A percentile compares a stretch with the other conserved stretches of the same genome.
Conservation (phyloP, 2,329 filamentous ascomycete genomes). For the Cladosporium sp. region DNA sequence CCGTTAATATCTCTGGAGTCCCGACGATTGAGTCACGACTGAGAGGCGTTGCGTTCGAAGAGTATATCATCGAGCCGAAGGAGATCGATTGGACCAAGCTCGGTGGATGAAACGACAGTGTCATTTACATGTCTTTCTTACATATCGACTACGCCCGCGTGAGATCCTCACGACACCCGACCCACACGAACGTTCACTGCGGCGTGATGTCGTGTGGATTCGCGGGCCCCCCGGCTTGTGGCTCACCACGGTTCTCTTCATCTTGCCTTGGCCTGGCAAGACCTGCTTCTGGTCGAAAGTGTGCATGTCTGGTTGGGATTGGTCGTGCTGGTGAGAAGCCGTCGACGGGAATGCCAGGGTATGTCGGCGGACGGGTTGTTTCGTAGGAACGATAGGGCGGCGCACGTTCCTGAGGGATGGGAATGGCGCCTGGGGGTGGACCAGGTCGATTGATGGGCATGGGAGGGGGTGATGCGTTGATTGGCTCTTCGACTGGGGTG, state of each 20-base stretch:
- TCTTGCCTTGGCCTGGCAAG: slow-evolving; percentile 23
- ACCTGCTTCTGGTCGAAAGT: slow-evolving; percentile 18
- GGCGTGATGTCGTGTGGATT: background rate
- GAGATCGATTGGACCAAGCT: slow-evolving; percentile 3
- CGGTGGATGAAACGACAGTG: background rate
- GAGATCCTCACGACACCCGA: background rate
- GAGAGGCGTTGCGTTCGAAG: slow-evolving; percentile 29
- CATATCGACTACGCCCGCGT: background rate
- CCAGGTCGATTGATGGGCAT: background rate
- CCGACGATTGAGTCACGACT: slow-evolving; percentile 10
- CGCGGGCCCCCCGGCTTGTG: slow-evolving; percentile 21
- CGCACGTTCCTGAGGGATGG: background rate
- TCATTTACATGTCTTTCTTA: background rate
- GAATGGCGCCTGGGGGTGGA: background rate
- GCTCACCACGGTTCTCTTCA: slow-evolving; percentile 22
- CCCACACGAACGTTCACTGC: background rate
- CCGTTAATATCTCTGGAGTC: slow-evolving; percentile 14
- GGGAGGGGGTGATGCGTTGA: slow-evolving; percentile 5
- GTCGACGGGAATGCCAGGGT: background rate
- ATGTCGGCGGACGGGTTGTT: background rate
- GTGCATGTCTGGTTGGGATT: background rate
- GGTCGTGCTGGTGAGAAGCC: background rate
- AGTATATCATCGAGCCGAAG: slow-evolving; percentile 15
- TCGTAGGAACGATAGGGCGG: slow-evolving; percentile 5
- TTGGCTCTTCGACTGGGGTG: slow-evolving; percentile 3